Evolutionary conservation across 495 filamentous ascomycete genomes (phyloP).

Genomic region (Apiosordaria backusii): DNA sequence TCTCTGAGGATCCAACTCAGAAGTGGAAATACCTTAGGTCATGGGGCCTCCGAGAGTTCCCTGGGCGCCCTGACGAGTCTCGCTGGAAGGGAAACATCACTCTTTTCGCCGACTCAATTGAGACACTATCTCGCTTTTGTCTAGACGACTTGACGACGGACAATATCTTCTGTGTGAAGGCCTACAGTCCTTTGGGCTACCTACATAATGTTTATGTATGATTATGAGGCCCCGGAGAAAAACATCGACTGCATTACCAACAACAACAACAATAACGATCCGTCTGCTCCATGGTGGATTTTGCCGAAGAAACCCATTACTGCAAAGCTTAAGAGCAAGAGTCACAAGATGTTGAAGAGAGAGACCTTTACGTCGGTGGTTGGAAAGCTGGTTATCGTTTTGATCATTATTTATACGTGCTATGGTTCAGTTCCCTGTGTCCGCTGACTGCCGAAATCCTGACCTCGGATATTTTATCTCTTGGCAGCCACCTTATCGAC

Average conservation of each 20-base stretch:
- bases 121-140: background rate
- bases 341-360: too few relatives aligned
- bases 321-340: too few relatives aligned
- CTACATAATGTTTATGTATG: background rate
- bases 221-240: background rate
- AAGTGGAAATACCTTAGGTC: background rate
- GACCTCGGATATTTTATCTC: background rate
- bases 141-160: background rate
- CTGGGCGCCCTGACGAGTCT: background rate
- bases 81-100: background rate
- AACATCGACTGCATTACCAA: background rate
- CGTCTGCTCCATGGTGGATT: too few relatives aligned
- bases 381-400: too few relatives aligned
- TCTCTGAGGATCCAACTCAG: background rate
- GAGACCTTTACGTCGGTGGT: too few relatives aligned
- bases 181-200: background rate
- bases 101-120: background rate
- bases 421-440: too few relatives aligned
- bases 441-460: too few relatives aligned
- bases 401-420: too few relatives aligned
- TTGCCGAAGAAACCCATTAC: too few relatives aligned
- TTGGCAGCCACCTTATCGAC: too few relatives aligned
- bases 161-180: background rate
- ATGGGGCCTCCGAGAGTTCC: background rate
- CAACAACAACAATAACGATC: background rate